Percentiles rank a stretch among this genome's conserved stretches.
Conservation (phyloP, 169 alveolate genomes). For the Hepatocystis sp. region DNA sequence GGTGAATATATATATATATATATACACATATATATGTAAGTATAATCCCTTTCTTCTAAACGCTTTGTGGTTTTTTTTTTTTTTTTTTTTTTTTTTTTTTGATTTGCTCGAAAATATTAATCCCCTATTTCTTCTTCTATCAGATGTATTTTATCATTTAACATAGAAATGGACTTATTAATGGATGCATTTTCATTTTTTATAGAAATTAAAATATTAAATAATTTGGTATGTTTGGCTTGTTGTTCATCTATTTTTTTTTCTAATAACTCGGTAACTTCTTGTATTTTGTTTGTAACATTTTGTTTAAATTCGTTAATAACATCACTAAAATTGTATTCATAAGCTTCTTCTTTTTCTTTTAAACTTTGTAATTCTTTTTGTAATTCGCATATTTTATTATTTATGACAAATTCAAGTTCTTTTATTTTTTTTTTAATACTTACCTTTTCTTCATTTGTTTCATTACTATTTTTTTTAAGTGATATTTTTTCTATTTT, state of each 20-base stretch:
- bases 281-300: conserved; percentile 10
- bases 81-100: no score
- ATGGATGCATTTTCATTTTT: conserved; percentile 27
- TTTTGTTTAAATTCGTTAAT: conserved; percentile 44
- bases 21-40: no score
- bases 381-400: conserved; percentile 10
- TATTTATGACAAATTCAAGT: conserved; percentile 14
- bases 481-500: conserved; percentile 6
- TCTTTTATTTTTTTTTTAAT: conserved; percentile 19
- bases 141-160: conserved; percentile 37
- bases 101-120: no score
- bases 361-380: conserved; percentile 11
- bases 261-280: conserved; percentile 7
- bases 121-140: conserved; percentile 51
- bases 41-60: no score
- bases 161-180: conserved; percentile 23
- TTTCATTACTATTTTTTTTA: not conserved
- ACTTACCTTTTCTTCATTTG: conserved; percentile 17
- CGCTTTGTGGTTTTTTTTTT: no score
- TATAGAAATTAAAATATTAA: conserved; percentile 31
- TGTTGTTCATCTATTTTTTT: conserved; percentile 47
- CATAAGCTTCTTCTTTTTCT: conserved; percentile 14
- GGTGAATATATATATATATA: no score
- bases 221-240: conserved; percentile 23
- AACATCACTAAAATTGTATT: conserved; percentile 10